Base-by-base conservation (phyloP, 2,329 filamentous ascomycete species). In the Fusarium sp. region DNA sequence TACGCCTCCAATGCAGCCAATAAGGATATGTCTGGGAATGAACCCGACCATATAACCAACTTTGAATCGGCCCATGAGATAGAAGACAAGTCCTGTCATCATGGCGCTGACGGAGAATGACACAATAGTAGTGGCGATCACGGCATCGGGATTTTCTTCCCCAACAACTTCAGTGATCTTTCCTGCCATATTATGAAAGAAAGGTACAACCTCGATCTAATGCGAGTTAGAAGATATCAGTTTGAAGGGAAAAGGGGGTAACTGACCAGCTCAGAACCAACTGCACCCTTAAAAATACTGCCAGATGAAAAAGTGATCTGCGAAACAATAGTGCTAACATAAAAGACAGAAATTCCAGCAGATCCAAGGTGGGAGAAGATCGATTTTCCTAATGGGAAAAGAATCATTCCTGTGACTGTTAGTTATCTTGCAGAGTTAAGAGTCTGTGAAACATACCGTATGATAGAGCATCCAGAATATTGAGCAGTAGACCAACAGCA, bases 141-240 rank as follows among this genome's bases (percentile, higher is more conserved):
- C 91, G 5, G 94, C 92, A 74, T 96, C 91, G 2, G 92, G 90
- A 27, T 96, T 90, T 22, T 94, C 90, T 67, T 92, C 88, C 18
- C 95, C 93, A 70, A 99, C 90, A 45, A 87, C 85, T 16, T 85
- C 84, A 71, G 96, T 90, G 77, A 98, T 98, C 30, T 92, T 95
- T 69, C 91, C 90, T 1, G 96, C 94, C 95, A 99, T 99, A 76
- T 95, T 97, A 82, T 99, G 96, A 79, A 99, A 98, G 82, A 99
- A 99, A 1, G 95, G 96, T 1, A 99, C 95, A 2, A 98, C 95
- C 82, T 99, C 96, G 72, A 98, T 99, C 88, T 91, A 67, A 22
- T 67, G 51, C 10, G 18, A 52, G 62, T 67, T 44, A 71, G 60
- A 55, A 34, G 22, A 22, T 9, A 43, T 43, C 18, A 32, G 16